A percentile compares a stretch with the other conserved stretches of the same genome.
phyloP scores from a whole-genome alignment of 2,329 filamentous ascomycete species.

The Ophiostoma ulmi region DNA sequence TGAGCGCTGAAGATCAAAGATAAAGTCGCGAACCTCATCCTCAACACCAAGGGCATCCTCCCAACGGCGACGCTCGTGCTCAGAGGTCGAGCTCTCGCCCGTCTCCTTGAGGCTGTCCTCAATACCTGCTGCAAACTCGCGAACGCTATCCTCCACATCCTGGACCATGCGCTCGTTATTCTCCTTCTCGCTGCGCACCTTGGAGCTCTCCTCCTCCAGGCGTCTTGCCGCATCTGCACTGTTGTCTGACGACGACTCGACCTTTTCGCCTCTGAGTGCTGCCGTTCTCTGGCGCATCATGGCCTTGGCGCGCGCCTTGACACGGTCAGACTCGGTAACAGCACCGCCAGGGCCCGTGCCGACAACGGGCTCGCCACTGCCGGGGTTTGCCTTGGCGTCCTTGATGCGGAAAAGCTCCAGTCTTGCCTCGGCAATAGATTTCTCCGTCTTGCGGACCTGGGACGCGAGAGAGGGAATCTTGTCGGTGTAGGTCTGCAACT shows the following conservation, averaged over 20 bases:
- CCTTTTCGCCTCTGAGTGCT: constrained; percentile 79
- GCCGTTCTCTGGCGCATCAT: constrained; percentile 99
- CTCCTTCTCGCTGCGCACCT: constrained; percentile 77
- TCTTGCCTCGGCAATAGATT: constrained; percentile 84
- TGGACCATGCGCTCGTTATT: constrained; percentile 94
- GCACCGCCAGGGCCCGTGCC: constrained; percentile 87
- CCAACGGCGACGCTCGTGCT: constrained; percentile 91
- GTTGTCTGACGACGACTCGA: constrained; percentile 59
- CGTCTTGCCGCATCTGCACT: constrained; percentile 75
- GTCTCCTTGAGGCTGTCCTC: constrained; percentile 85
- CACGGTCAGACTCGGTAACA: constrained; percentile 86
- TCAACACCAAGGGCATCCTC: constrained; percentile 94
- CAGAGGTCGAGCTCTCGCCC: constrained; percentile 65
- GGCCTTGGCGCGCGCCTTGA: constrained; percentile 91
- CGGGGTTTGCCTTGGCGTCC: constrained; percentile 87
- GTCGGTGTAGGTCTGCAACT: constrained; percentile 83
- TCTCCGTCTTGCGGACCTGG: constrained; percentile 83
- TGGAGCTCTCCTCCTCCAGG: constrained; percentile 80
- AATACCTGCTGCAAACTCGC: constrained; percentile 76
- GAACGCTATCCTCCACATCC: constrained; percentile 93
- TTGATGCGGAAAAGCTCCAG: constrained; percentile 89
- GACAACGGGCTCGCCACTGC: constrained; percentile 72
- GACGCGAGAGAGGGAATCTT: constrained; percentile 88
- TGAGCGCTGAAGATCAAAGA: constrained; percentile 87
- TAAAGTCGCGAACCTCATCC: constrained; percentile 95